Evolutionary conservation across 1,139 yeast genomes (phyloP).

Genomic region (Yamadazyma oceani): DNA sequence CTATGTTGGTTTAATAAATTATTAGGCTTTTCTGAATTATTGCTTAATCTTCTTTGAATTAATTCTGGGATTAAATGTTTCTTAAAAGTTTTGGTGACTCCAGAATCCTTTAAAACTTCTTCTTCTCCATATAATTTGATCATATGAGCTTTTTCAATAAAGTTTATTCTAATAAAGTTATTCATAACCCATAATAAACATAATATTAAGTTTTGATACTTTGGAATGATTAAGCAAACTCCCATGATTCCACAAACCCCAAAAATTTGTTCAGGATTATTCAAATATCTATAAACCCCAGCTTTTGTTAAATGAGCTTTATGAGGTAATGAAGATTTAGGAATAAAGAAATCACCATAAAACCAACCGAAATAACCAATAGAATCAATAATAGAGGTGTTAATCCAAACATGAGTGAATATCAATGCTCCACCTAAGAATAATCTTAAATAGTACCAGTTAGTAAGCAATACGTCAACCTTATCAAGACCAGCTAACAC

Average conservation of each 20-base stretch:
- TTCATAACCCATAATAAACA: slow-evolving; percentile 70
- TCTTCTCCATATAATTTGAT: slow-evolving; percentile 72
- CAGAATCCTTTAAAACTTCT: slow-evolving; percentile 57
- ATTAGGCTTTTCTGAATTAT: slow-evolving; percentile 17
- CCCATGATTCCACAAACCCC: slow-evolving; percentile 90
- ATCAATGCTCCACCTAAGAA: slow-evolving; percentile 58
- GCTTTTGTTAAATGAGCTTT: slow-evolving; percentile 65
- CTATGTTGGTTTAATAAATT: slow-evolving; percentile 16
- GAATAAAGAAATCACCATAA: slow-evolving; percentile 82
- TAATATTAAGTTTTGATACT: slow-evolving; percentile 52
- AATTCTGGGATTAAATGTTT: slow-evolving; percentile 48
- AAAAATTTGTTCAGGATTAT: slow-evolving; percentile 80
- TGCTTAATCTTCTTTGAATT: slow-evolving; percentile 35
- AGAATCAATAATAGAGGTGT: slow-evolving; percentile 66
- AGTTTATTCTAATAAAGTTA: slow-evolving; percentile 66
- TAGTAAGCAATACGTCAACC: slow-evolving; percentile 22
- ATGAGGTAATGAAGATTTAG: slow-evolving; percentile 36
- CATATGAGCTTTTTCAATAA: slow-evolving; percentile 82
- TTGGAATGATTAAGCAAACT: slow-evolving; percentile 61
- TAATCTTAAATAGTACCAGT: slow-evolving; percentile 56
- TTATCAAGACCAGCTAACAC: slow-evolving; percentile 21
- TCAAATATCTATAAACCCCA: slow-evolving; percentile 81
- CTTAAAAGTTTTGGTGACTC: slow-evolving; percentile 66
- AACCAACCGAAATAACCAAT: slow-evolving; percentile 90
- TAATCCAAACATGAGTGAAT: slow-evolving; percentile 69